phyloP scores from a whole-genome alignment of 371 early-diverging fungal genomes.

The Apophysomyces sp. region DNA sequence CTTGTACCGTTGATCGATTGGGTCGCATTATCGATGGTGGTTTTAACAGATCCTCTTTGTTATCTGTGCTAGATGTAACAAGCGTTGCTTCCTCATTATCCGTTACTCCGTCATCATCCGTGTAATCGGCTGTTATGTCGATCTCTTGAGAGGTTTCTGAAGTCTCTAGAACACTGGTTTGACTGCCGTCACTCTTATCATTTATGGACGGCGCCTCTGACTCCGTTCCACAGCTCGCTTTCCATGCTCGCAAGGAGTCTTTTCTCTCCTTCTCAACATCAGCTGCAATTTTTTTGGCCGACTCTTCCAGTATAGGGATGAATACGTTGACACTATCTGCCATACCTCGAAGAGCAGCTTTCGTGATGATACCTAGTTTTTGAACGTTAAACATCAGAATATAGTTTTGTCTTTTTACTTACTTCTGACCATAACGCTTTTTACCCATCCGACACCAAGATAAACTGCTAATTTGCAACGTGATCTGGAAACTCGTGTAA shows the following conservation, averaged over 20 bases:
- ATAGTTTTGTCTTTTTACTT: not conserved
- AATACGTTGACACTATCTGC: slow-evolving; percentile 30
- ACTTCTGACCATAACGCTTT: slow-evolving; percentile 57
- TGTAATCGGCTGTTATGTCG: not conserved
- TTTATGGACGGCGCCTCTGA: not conserved
- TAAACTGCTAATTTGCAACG: slow-evolving; percentile 50
- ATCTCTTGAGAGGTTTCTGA: not conserved
- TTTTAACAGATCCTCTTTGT: not conserved
- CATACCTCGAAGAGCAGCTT: slow-evolving; percentile 47
- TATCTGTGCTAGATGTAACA: not conserved
- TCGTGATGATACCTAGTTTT: slow-evolving; percentile 32
- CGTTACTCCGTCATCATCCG: not conserved
- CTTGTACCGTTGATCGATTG: not conserved
- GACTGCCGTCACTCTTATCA: not conserved
- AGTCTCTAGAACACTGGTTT: not conserved
- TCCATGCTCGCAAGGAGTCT: not conserved
- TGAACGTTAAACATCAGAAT: not conserved
- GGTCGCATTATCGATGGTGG: not conserved
- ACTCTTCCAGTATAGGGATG: slow-evolving; percentile 30
- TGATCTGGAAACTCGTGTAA: slow-evolving; percentile 44
- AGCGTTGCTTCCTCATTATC: not conserved
- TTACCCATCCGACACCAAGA: slow-evolving; percentile 55
- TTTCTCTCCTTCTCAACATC: not conserved
- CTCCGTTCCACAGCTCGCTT: not conserved
- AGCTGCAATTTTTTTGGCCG: slow-evolving; percentile 1